Base-by-base conservation (phyloP, 1,284 basidiomycete species). In the Ganoderma boninense region DNA sequence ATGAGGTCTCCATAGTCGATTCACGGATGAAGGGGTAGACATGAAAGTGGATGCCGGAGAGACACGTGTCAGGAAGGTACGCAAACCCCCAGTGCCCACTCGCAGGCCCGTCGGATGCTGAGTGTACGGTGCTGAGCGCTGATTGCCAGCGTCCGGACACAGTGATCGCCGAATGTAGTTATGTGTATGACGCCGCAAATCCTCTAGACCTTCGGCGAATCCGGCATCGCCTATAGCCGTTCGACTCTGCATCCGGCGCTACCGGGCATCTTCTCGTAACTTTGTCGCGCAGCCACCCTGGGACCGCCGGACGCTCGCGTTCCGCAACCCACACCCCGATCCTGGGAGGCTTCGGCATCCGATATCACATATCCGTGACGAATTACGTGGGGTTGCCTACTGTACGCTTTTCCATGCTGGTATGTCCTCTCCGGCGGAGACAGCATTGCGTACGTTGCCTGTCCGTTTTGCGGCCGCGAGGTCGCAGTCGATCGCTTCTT, bases 161-260 rank as follows among this genome's bases (percentile, higher is more conserved):
- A n/a, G 46, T 7, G n/a, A 10, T 4, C 46, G 8, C 20, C n/a
- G n/a, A 11, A 20, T 46, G 44, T 46, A n/a, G 46, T n/a, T 26
- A 26, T 8, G 13, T 35, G 54, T 18, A 57, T 57, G 29, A 16
- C 54, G 29, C 35, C 26, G 23, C 14, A 26, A 26, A 57, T 57
- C 54, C 54, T 35, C 54, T 57, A 35, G 29, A 18, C 54, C 54
- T 23, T 52, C 54, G 54, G 54, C 54, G 29, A 57, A 57, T 57
- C 32, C 26, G 32, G 49, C 23, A 14, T 32, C 18, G 23, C 32
- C 32, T 4, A 35, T 57, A 57, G 32, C 29, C 54, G 54, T 18
- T 32, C 49, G 13, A 57, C 54, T 26, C 32, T 35, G 54, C 32
- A 20, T 18, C 6, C 23, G 11, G 26, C 29, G 52, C 4, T 54